phyloP scores from a whole-genome alignment of 1,284 basidiomycete genomes.

The Moesziomyces antarcticus region DNA sequence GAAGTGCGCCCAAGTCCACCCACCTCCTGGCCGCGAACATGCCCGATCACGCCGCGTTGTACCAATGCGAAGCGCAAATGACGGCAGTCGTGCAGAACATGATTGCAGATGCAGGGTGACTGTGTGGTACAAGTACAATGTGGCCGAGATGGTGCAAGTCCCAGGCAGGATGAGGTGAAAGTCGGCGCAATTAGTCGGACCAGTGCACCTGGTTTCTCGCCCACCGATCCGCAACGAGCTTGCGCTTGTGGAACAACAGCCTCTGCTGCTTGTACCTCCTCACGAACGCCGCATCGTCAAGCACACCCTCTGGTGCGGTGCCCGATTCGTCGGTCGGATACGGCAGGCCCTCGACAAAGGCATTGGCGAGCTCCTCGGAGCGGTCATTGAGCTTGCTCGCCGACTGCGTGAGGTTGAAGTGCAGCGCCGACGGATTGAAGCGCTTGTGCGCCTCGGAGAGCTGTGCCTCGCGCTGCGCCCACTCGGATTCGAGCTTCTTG shows the following conservation, averaged over 20 bases:
- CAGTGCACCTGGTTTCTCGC: conserved; percentile 50
- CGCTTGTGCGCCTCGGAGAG: conserved; percentile 55
- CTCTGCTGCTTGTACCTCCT: conserved; percentile 53
- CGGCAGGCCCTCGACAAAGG: conserved; percentile 59
- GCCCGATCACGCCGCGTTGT: too few relatives aligned
- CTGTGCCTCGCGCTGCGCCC: conserved; percentile 35
- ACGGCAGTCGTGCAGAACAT: background rate
- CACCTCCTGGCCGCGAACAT: background rate
- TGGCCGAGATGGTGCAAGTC: too few relatives aligned
- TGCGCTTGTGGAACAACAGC: conserved; percentile 47
- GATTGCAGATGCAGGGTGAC: background rate
- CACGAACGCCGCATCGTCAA: conserved; percentile 50
- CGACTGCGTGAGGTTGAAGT: conserved; percentile 47
- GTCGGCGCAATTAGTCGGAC: conserved; percentile 30
- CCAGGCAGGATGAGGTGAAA: too few relatives aligned
- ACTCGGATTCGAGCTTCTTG: conserved; percentile 43
- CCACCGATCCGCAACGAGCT: conserved; percentile 54
- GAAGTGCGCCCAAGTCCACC: background rate
- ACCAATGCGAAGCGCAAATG: background rate
- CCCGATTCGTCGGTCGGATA: conserved; percentile 37
- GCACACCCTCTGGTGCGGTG: conserved; percentile 11
- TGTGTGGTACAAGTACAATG: background rate
- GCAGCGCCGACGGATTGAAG: conserved; percentile 56
- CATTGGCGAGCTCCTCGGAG: conserved; percentile 60
- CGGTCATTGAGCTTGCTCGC: conserved; percentile 53